A percentile compares a stretch with the other conserved stretches of the same genome.
These are phyloP conservation scores for Daldinia bambusicola DNA, from an alignment of 495 filamentous ascomycete species.

Conservation along the genomic window DNA sequence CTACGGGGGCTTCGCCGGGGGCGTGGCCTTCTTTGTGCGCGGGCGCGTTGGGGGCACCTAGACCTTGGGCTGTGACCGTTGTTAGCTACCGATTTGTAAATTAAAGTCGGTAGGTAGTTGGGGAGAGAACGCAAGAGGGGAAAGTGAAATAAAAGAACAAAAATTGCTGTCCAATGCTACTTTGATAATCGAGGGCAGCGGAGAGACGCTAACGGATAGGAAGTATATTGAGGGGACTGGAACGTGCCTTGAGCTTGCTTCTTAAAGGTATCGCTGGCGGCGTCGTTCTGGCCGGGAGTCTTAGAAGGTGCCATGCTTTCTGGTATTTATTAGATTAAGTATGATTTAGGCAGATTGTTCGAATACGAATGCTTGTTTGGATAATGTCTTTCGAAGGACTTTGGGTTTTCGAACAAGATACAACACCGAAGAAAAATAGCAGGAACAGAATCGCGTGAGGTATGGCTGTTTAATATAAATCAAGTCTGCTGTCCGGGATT, in stretches of 20 bases:
- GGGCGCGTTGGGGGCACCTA: no score
- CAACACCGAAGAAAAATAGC: neutral
- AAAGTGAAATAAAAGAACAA: neutral
- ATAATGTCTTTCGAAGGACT: neutral
- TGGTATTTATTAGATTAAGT: neutral
- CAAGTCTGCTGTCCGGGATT: neutral
- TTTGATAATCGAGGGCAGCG: neutral
- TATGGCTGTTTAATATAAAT: neutral
- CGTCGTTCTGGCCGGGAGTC: constrained; percentile 40
- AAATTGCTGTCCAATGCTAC: neutral
- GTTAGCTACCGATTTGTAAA: no score
- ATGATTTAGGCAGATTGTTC: neutral
- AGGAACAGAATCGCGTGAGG: neutral
- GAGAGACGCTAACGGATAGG: no score
- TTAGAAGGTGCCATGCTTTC: constrained; percentile 37
- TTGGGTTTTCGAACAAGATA: no score
- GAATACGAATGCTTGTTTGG: neutral
- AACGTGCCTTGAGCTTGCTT: constrained; percentile 37
- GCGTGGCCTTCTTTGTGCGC: no score
- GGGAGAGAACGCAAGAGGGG: neutral
- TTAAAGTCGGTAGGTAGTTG: neutral
- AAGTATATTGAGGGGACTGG: neutral
- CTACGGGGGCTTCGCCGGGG: constrained; percentile 41
- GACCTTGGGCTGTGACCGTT: no score
- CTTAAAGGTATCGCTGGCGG: constrained; percentile 41